Conservation (phyloP, 1,284 basidiomycete species). For the Cryptococcus sp. region DNA sequence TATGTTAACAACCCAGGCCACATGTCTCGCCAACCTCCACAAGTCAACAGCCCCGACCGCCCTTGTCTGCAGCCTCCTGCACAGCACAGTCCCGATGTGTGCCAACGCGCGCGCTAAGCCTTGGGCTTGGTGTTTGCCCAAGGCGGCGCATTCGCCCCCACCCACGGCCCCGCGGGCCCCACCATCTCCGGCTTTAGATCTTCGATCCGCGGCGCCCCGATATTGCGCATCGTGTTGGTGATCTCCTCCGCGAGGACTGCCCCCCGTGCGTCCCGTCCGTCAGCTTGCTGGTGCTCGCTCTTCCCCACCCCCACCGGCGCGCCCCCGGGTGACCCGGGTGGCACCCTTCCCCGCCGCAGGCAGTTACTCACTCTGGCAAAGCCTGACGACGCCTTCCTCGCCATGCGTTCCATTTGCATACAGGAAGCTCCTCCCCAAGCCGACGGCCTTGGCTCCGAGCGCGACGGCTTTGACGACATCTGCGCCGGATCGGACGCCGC, state of each 20-base stretch:
- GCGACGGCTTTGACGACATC: constrained; percentile 59
- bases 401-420: constrained; percentile 56
- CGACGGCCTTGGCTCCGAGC: constrained; percentile 58
- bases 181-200: constrained; percentile 80
- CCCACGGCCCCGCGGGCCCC: constrained; percentile 46
- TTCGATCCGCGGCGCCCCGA: constrained; percentile 52
- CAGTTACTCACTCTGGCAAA: constrained; percentile 54
- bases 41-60: too few relatives aligned
- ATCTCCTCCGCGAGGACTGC: constrained; percentile 56
- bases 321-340: too few relatives aligned
- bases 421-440: constrained; percentile 56
- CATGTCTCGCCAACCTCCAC: too few relatives aligned
- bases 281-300: too few relatives aligned
- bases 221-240: constrained; percentile 54
- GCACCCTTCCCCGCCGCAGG: too few relatives aligned
- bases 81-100: too few relatives aligned
- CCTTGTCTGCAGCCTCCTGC: too few relatives aligned
- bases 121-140: constrained; percentile 16
- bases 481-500: constrained; percentile 56
- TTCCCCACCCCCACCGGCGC: too few relatives aligned
- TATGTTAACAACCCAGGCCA: too few relatives aligned
- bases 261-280: too few relatives aligned
- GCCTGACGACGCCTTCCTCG: constrained; percentile 53
- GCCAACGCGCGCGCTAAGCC: too few relatives aligned
- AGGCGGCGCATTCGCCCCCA: constrained; percentile 37